A percentile compares a stretch with the other conserved stretches of the same genome.
phyloP scores from a whole-genome alignment of 768 basidiomycete species.

The Kwoniella pini region DNA sequence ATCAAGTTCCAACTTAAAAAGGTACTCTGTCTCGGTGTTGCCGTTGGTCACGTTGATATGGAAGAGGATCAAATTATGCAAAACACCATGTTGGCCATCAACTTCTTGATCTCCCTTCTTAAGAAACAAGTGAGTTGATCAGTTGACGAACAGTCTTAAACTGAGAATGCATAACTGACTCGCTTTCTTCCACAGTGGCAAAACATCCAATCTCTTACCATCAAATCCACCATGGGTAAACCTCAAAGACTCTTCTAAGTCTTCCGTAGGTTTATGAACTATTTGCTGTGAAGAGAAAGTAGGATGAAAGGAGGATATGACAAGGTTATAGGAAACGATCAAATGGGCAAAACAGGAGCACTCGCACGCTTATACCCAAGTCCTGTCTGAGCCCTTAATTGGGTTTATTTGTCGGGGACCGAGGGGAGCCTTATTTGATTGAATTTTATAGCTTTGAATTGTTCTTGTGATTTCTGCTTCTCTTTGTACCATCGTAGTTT shows the following conservation, averaged over 20 bases:
- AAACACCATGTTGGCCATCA: conserved; percentile 99
- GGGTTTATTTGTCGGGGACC: conserved; percentile 43
- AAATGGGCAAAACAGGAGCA: conserved; percentile 81
- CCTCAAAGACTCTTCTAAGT: conserved; percentile 86
- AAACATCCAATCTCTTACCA: conserved; percentile 96
- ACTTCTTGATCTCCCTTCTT: conserved; percentile 98
- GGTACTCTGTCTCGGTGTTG: conserved; percentile 97
- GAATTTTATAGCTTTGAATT: not conserved
- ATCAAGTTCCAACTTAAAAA: conserved; percentile 99
- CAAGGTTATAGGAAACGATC: conserved; percentile 10
- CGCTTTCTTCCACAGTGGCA: conserved; percentile 62
- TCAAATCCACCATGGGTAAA: conserved; percentile 99
- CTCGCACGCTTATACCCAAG: conserved; percentile 98
- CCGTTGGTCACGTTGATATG: conserved; percentile 97
- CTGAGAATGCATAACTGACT: not conserved
- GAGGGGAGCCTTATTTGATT: conserved; percentile 47
- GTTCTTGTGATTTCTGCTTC: not conserved
- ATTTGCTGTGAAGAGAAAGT: not conserved
- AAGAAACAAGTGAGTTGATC: conserved; percentile 67
- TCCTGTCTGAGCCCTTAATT: conserved; percentile 48
- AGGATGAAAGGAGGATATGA: not conserved
- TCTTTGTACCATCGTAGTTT: not conserved
- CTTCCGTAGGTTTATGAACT: conserved; percentile 16
- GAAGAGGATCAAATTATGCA: conserved; percentile 92
- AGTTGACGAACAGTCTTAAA: conserved; percentile 49